A percentile compares a stretch with the other conserved stretches of the same genome.
Evolutionary conservation across 2,329 filamentous ascomycete genomes (phyloP).

Genomic region (Chaetomiaceae sp.): DNA sequence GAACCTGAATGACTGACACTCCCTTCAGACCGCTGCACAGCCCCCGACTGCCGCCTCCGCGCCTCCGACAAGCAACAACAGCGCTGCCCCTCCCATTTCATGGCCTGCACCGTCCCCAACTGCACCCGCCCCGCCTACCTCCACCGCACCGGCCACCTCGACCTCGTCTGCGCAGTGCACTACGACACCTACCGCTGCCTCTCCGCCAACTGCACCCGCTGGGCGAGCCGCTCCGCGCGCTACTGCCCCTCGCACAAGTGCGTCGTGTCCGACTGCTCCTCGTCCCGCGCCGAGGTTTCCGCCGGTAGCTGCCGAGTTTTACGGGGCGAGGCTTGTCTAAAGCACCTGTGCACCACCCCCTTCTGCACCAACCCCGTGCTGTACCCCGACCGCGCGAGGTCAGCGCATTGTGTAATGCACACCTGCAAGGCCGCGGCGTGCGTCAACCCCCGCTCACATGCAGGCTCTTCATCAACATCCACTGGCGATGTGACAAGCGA

Average conservation of each 20-base stretch:
- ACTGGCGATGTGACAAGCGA: neutral
- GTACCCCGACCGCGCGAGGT: neutral
- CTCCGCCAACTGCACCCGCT: constrained; percentile 11
- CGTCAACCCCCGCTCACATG: neutral
- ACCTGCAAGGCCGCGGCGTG: neutral
- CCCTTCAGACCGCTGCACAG: constrained; percentile 19
- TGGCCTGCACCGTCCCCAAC: constrained; percentile 9
- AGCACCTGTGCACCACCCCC: neutral
- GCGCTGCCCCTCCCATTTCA: constrained; percentile 17
- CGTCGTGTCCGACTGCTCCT: constrained; percentile 12
- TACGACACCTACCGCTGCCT: constrained; percentile 18
- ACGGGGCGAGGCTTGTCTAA: neutral
- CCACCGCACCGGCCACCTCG: constrained; percentile 13
- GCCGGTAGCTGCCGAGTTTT: too few species aligned
- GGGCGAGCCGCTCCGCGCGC: constrained; percentile 1
- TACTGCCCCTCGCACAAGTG: constrained; percentile 23
- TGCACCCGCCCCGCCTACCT: constrained; percentile 17
- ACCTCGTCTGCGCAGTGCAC: constrained; percentile 19
- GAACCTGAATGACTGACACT: neutral
- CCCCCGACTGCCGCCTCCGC: constrained; percentile 11
- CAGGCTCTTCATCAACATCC: neutral
- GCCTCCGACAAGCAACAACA: constrained; percentile 14
- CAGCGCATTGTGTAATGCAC: neutral
- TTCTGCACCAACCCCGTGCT: neutral
- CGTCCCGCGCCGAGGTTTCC: neutral